phyloP scores from a whole-genome alignment of 2,329 filamentous ascomycete genomes.

The Botrytis deweyae region DNA sequence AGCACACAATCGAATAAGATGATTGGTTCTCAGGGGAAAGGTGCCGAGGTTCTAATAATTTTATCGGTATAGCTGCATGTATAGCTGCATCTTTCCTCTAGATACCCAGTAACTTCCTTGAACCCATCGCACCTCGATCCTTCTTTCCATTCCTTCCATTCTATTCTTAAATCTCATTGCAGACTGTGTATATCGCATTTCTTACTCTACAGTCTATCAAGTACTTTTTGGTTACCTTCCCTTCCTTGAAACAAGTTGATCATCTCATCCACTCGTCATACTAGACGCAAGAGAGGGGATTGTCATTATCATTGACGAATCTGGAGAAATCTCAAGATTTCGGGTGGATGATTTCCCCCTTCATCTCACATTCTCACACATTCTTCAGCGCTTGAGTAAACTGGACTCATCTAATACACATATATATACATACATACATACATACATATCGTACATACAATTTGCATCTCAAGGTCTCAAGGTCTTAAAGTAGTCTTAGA shows the following conservation, averaged over 20 bases:
- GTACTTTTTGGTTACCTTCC: background rate
- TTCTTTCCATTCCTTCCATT: background rate
- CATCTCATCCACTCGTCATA: background rate
- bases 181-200: background rate
- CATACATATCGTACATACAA: background rate
- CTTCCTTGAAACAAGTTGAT: background rate
- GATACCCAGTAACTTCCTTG: background rate
- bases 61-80: background rate
- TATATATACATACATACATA: background rate
- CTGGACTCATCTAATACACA: background rate
- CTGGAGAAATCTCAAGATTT: background rate
- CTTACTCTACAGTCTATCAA: background rate
- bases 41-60: background rate
- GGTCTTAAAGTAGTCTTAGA: background rate
- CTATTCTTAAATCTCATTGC: background rate
- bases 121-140: background rate
- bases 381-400: background rate
- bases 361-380: slow-evolving; percentile 20
- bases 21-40: background rate
- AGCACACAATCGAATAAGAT: background rate
- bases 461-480: background rate
- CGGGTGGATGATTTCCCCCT: background rate
- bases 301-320: background rate
- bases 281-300: background rate
- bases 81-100: background rate